Percentiles rank a stretch among this genome's conserved stretches.
These are phyloP conservation scores for Exophiala sp. DNA, from an alignment of 2,329 filamentous ascomycete species.

Conservation along the genomic window DNA sequence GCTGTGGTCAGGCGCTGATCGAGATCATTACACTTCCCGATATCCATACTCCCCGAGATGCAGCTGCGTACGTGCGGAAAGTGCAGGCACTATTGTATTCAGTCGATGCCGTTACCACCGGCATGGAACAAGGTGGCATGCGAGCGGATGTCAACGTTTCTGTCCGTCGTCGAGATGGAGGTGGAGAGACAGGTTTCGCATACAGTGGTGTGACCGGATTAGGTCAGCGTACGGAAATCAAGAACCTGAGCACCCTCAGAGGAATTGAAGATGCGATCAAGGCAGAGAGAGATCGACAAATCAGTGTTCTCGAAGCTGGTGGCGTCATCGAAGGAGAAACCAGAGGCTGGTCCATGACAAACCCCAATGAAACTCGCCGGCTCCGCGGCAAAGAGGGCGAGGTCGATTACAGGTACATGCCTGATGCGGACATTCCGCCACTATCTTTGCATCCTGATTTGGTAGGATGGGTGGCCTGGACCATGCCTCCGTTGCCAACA, in stretches of 20 bases:
- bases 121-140: conserved; percentile 90
- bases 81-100: conserved; percentile 75
- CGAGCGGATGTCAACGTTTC: conserved; percentile 96
- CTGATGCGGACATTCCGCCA: conserved; percentile 84
- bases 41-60: conserved; percentile 81
- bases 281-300: conserved; percentile 86
- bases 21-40: conserved; percentile 93
- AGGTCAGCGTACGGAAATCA: conserved; percentile 92
- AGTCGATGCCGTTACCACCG: conserved; percentile 80
- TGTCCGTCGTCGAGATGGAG: conserved; percentile 60
- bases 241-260: conserved; percentile 92
- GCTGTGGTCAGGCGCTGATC: conserved; percentile 83
- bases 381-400: conserved; percentile 92
- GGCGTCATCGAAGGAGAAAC: conserved; percentile 79
- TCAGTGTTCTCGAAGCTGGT: conserved; percentile 70
- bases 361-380: conserved; percentile 68
- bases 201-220: conserved; percentile 61
- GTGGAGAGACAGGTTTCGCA: conserved; percentile 39
- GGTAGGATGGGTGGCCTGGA: conserved; percentile 59
- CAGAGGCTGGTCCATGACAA: conserved; percentile 84
- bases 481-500: conserved; percentile 70
- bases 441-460: conserved; percentile 71
- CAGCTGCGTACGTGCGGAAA: conserved; percentile 84
- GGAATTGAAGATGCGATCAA: conserved; percentile 92
- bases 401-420: conserved; percentile 98